Evolutionary conservation across 345 rosid genomes (phyloP).

Genomic region (Linum usitatissimum): DNA sequence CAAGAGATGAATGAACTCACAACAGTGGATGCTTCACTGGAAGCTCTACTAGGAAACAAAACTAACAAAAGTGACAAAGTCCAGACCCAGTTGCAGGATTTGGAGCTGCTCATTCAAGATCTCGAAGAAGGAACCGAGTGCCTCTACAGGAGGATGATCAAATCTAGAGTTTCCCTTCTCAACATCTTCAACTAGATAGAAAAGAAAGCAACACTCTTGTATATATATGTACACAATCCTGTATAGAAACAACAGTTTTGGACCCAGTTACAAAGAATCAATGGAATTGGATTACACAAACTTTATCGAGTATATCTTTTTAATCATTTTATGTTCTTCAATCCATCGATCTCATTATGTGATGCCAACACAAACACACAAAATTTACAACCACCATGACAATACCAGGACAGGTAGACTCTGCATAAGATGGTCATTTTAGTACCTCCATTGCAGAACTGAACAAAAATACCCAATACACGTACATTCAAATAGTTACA

Average conservation of each 20-base stretch:
- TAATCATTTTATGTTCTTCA: neutral
- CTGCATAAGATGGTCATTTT: too few species aligned
- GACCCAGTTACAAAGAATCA: neutral
- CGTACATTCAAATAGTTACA: too few species aligned
- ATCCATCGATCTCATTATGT: neutral
- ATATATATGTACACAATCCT: neutral
- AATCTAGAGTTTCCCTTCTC: constrained; percentile 32
- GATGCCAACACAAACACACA: too few species aligned
- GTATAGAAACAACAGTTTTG: neutral
- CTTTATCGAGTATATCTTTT: neutral
- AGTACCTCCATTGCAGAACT: too few species aligned
- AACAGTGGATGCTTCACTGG: constrained; percentile 20
- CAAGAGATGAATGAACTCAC: constrained; percentile 26
- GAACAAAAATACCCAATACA: too few species aligned
- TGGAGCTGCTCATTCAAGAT: constrained; percentile 34
- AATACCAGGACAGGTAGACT: too few species aligned
- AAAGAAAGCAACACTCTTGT: too few species aligned
- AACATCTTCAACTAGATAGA: constrained; percentile 22
- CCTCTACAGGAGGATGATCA: constrained; percentile 32
- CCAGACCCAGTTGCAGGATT: constrained; percentile 15
- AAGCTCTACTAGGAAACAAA: constrained; percentile 9
- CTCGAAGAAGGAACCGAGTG: constrained; percentile 35
- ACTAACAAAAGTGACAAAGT: constrained; percentile 10
- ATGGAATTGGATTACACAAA: neutral
- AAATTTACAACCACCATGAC: too few species aligned